Base-by-base conservation (phyloP, 2,329 filamentous ascomycete genomes). In the Bertia moriformis region DNA sequence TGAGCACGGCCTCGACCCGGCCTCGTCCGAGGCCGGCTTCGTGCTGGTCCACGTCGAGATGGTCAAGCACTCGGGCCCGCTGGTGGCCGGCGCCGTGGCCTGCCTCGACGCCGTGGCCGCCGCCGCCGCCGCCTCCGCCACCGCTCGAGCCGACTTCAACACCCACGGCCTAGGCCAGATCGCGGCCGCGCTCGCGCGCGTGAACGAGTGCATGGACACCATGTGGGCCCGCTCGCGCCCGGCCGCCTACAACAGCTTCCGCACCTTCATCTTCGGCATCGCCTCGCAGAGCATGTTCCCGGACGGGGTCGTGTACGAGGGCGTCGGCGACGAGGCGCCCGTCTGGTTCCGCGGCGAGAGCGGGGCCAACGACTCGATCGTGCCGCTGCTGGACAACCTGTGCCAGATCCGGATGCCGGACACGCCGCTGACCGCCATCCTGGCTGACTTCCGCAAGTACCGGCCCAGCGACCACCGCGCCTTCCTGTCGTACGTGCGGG, bases 221-320 rank as follows among this genome's bases (percentile, higher is more conserved):
- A 96, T 96, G 89, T 95, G 88, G 89, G 71, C 70, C 43, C 84
- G 87, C 57, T 91, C 83, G 41, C 83, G 83, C 49, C 88, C 88
- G 2, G 69, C 71, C 14, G 75, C 86, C 47, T 95, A 95, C 62
- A 85, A 83, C 42, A 81, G 74, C 48, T 95, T 94, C 73, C 82
- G 88, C 30, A 93, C 89, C 10, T 95, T 95, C 66, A 95, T 95
- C 63, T 94, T 94, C 53, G 89, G 89, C 49, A 94, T 95, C 59
- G 93, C 86, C 1, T 82, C 75, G 37, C 88, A 95, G 60, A 80
- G 77, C 51, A 94, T 95, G 87, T 95, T 95, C 59, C 88, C 88
- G 5, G 67, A 88, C 45, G 89, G 89, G 5, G 89, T 95, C 4
- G 61, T 93, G 37, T 95, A 95, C 56, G 82, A 93, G 55, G 87